A percentile compares a stretch with the other conserved stretches of the same genome.
These are phyloP conservation scores for Chalciporus sp. DNA, from an alignment of 1,284 basidiomycete species.

Conservation along the genomic window DNA sequence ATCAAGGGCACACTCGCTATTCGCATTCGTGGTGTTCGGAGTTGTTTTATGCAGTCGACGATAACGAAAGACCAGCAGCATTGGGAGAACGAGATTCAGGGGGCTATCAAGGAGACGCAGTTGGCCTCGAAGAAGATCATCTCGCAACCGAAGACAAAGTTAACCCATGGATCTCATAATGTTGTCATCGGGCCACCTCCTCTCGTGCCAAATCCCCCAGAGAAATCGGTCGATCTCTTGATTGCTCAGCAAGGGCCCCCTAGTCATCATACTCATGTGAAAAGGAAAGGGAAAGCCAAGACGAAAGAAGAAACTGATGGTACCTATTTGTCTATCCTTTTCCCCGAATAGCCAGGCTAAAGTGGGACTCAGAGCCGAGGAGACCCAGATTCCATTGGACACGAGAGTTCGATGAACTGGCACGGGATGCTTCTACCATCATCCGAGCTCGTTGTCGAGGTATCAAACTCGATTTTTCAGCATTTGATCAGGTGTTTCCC, in stretches of 20 bases:
- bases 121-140: conserved; percentile 48
- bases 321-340: conserved; percentile 10
- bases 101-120: conserved; percentile 58
- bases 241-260: conserved; percentile 60
- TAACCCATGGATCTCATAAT: conserved; percentile 3
- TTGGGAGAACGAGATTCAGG: conserved; percentile 64
- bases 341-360: conserved; percentile 13
- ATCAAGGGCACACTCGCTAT: conserved; percentile 49
- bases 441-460: conserved; percentile 76
- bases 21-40: conserved; percentile 55
- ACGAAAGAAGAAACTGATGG: conserved; percentile 37
- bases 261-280: conserved; percentile 22
- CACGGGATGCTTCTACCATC: conserved; percentile 81
- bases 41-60: conserved; percentile 58
- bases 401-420: conserved; percentile 83
- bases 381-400: conserved; percentile 82
- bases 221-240: conserved; percentile 56
- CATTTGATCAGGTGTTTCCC: conserved; percentile 79
- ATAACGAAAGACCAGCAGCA: conserved; percentile 48
- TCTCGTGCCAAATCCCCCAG: conserved; percentile 44
- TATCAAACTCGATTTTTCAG: conserved; percentile 67
- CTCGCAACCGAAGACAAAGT: conserved; percentile 28
- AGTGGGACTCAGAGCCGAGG: conserved; percentile 33
- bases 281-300: conserved; percentile 45
- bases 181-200: conserved; percentile 36